These are phyloP conservation scores for Suillus fuscotomentosus DNA, from an alignment of 768 basidiomycete species.

Conservation along the genomic window DNA sequence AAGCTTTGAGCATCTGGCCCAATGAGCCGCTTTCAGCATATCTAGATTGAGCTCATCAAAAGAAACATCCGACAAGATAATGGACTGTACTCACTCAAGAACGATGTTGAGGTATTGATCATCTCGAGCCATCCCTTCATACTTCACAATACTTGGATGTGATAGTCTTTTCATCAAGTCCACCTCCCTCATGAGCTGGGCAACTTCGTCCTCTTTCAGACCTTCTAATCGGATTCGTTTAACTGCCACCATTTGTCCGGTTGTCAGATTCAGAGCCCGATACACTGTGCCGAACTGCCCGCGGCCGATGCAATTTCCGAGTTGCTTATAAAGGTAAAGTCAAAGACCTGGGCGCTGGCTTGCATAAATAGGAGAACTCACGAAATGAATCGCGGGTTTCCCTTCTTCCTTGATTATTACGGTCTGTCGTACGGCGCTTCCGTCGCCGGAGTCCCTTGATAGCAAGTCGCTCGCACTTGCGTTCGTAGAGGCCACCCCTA, in stretches of 20 bases:
- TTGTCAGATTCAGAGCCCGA: slow-evolving; percentile 88
- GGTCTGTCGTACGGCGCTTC: slow-evolving; percentile 61
- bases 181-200: slow-evolving; percentile 91
- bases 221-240: slow-evolving; percentile 93
- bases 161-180: slow-evolving; percentile 86
- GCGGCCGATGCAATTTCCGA: slow-evolving; percentile 95
- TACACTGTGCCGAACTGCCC: slow-evolving; percentile 98
- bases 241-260: slow-evolving; percentile 98
- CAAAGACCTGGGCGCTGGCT: slow-evolving; percentile 8
- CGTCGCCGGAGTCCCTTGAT: slow-evolving; percentile 61
- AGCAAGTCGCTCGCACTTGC: slow-evolving; percentile 67
- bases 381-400: slow-evolving; percentile 76
- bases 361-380: slow-evolving; percentile 41
- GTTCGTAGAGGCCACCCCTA: slow-evolving; percentile 49
- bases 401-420: slow-evolving; percentile 81
- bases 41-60: slow-evolving; percentile 40
- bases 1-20: slow-evolving; percentile 88
- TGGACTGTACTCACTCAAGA: slow-evolving; percentile 70
- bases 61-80: slow-evolving; percentile 10
- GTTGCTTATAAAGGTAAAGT: slow-evolving; percentile 59
- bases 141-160: slow-evolving; percentile 96
- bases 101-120: slow-evolving; percentile 88
- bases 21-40: slow-evolving; percentile 97
- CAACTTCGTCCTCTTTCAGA: slow-evolving; percentile 86
- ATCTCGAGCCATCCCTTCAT: slow-evolving; percentile 93